Conservation (phyloP, 345 rosid genomes). For the Nasturtium officinale region DNA sequence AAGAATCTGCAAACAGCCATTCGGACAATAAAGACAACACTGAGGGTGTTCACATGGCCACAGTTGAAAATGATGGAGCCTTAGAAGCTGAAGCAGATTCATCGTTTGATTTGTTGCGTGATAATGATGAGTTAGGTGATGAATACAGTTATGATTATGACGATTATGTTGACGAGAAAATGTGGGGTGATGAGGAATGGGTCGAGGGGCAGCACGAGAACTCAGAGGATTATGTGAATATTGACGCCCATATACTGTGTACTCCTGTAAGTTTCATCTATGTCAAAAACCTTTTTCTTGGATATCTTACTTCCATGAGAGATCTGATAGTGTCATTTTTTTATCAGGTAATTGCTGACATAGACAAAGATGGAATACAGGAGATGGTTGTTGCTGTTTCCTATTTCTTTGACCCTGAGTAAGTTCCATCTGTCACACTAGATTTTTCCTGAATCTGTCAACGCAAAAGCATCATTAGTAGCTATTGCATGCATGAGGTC, state of each 20-base stretch:
- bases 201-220: slow-evolving; percentile 79
- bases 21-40: slow-evolving; percentile 52
- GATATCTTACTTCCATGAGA: slow-evolving; percentile 34
- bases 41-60: slow-evolving; percentile 57
- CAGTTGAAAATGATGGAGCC: slow-evolving; percentile 79
- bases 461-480: slow-evolving; percentile 25
- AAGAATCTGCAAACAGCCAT: slow-evolving; percentile 51
- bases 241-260: slow-evolving; percentile 89
- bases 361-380: slow-evolving; percentile 90
- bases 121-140: slow-evolving; percentile 83
- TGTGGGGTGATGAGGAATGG: slow-evolving; percentile 99
- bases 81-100: slow-evolving; percentile 92
- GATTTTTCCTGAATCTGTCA: slow-evolving; percentile 4
- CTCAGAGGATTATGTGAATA: slow-evolving; percentile 84
- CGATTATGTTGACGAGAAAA: slow-evolving; percentile 78
- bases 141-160: slow-evolving; percentile 93
- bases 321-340: slow-evolving; percentile 36
- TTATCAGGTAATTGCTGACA: slow-evolving; percentile 91
- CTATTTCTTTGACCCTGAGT: slow-evolving; percentile 97
- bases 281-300: slow-evolving; percentile 14
- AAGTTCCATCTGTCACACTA: slow-evolving; percentile 46
- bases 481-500: slow-evolving; percentile 8
- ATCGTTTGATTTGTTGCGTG: slow-evolving; percentile 91
- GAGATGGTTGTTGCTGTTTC: slow-evolving; percentile 98
- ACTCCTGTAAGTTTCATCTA: slow-evolving; percentile 80